These are phyloP conservation scores for Calonectria honghensis DNA, from an alignment of 2,329 filamentous ascomycete species.

Conservation along the genomic window DNA sequence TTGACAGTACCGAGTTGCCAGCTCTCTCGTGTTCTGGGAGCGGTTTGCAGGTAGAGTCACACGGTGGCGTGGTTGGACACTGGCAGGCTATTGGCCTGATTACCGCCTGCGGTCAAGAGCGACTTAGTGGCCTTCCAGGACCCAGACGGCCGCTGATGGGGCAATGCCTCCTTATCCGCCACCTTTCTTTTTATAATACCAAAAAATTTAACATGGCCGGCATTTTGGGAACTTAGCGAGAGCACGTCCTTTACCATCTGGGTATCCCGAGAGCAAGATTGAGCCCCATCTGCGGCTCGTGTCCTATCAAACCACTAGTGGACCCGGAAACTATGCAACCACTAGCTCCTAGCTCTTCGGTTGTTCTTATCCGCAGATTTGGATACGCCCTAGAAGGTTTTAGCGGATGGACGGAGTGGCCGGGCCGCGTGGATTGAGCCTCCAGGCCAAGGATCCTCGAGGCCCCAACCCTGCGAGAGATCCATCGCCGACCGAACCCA, in stretches of 20 bases:
- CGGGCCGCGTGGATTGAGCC: conserved; percentile 41
- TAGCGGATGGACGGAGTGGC: conserved; percentile 32
- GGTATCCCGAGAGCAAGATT: conserved; percentile 25
- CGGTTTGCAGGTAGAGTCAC: conserved; percentile 16
- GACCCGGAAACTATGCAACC: conserved; percentile 24
- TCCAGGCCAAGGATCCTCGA: conserved; percentile 23
- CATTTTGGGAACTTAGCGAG: conserved; percentile 2
- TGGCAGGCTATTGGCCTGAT: conserved; percentile 15
- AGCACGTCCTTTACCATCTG: conserved; percentile 22
- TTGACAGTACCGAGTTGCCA: not conserved
- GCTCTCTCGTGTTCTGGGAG: not conserved
- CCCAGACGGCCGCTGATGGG: not conserved
- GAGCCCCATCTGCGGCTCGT: conserved; percentile 21
- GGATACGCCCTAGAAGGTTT: conserved; percentile 38
- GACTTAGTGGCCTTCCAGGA: not conserved
- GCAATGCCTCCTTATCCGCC: conserved; percentile 22
- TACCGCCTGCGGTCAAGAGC: conserved; percentile 5
- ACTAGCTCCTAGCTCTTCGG: conserved; percentile 26
- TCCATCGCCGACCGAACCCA: conserved; percentile 29
- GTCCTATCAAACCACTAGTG: conserved; percentile 27
- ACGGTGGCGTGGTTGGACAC: conserved; percentile 8
- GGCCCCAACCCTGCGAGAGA: conserved; percentile 27
- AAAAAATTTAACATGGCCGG: conserved; percentile 1
- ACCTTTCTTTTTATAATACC: conserved; percentile 25
- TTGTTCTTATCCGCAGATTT: conserved; percentile 23